Percentiles rank a stretch among this genome's conserved stretches.
Evolutionary conservation across 306 rosid species (phyloP).

Genomic region (Acmispon strigosus): DNA sequence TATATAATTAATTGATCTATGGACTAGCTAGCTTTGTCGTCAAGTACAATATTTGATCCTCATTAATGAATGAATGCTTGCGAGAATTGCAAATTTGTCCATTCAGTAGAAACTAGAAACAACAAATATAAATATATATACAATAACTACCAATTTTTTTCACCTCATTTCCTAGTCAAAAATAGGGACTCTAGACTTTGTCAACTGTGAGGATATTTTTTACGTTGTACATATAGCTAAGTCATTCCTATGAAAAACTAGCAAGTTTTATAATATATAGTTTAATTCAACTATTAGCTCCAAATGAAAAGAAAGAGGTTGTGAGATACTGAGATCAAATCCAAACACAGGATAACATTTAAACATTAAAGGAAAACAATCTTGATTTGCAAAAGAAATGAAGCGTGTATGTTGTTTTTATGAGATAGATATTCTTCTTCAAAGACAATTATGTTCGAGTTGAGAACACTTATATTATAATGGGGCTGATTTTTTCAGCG

Average conservation of each 20-base stretch:
- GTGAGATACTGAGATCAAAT: background rate
- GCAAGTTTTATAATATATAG: background rate
- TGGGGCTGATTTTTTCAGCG: too few species aligned
- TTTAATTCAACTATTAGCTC: background rate
- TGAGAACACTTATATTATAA: too few species aligned
- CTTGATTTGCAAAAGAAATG: too few species aligned
- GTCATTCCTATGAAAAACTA: too few species aligned
- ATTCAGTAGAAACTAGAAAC: background rate
- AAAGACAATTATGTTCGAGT: too few species aligned
- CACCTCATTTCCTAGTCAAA: background rate
- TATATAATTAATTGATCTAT: background rate
- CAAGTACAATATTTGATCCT: background rate
- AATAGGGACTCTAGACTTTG: background rate
- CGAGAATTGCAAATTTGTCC: conserved; percentile 1
- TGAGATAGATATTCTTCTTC: too few species aligned
- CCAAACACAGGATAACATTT: background rate
- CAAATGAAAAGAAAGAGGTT: background rate
- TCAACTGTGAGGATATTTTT: too few species aligned
- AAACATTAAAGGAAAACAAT: background rate
- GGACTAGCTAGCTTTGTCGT: conserved; percentile 17
- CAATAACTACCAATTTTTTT: background rate
- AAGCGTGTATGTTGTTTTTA: too few species aligned
- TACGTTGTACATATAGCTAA: too few species aligned
- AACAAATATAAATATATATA: too few species aligned
- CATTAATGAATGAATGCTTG: background rate